Base-by-base conservation (phyloP, 192 early-diverging fungal species). In the Coemansia sp. region DNA sequence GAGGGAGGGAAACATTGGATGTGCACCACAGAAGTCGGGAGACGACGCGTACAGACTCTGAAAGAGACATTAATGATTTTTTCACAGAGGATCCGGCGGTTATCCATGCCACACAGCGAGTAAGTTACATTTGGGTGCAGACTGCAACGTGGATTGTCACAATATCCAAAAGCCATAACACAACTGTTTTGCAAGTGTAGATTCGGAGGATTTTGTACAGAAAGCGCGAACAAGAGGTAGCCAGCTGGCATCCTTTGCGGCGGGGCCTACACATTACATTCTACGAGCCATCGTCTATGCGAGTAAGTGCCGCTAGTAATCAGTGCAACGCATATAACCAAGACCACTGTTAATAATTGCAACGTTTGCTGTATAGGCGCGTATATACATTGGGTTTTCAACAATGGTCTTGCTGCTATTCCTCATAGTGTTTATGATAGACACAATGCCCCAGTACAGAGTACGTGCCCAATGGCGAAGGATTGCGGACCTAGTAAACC, bases 341-440 rank as follows among this genome's bases (percentile, higher is more conserved):
- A 31, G 5, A 31, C 5, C 28, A 6, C 28, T 34, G 31, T 6
- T 34, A 34, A 17, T 44, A 56, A 23, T 47, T 21, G 4, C 12
- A 38, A n/a, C 28, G 8, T 34, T 8, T 38, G 14, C 20, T 6
- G 15, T 11, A 26, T 73, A 73, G 71, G 69, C 76, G 3, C 76
- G 66, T 24, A 9, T 72, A 9, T 79, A 73, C 44, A 79, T 73
- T 48, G 71, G 56, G 24, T 60, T 73, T n/a, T 79, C 76, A 21
- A 68, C 67, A 2, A 8, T 49, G 34, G 67, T 79, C 3, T 64
- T 79, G 63, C 58, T 79, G n/a, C 46, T 79, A 49, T 79, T 79
- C 25, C 58, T 79, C 1, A 79, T 79, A n/a, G 76, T 79, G 34
- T 79, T 79, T 58, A 79, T 79, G 71, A 68, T 79, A 15, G 76